Evolutionary conservation across 192 early-diverging fungal species (phyloP).

Genomic region (Rhizophagus prolifer): DNA sequence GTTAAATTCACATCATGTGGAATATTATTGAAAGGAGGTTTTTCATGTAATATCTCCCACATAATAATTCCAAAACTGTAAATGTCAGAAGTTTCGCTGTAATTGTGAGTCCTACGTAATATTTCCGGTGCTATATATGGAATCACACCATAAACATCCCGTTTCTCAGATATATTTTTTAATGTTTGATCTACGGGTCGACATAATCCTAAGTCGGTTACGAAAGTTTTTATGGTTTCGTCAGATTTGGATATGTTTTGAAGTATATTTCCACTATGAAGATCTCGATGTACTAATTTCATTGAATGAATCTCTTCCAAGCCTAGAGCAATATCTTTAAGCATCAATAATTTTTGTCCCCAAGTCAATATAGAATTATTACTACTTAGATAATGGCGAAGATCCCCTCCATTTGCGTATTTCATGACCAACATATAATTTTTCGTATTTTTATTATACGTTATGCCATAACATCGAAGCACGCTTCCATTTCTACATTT

Average conservation of each 20-base stretch:
- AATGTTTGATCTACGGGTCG: background rate
- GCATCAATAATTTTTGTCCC: background rate
- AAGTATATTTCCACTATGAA: slow-evolving; percentile 19
- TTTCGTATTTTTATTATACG: background rate
- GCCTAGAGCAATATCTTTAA: background rate
- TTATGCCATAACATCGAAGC: slow-evolving; percentile 12
- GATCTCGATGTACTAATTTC: slow-evolving; percentile 16
- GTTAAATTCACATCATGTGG: background rate
- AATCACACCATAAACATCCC: slow-evolving; percentile 1
- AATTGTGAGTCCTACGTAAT: background rate
- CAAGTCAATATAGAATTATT: background rate
- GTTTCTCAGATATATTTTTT: background rate
- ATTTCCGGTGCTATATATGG: slow-evolving; percentile 13
- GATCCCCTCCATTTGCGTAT: background rate
- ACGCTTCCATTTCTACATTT: background rate
- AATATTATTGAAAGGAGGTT: background rate
- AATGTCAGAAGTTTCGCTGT: background rate
- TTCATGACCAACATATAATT: slow-evolving; percentile 18
- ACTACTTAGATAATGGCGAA: background rate
- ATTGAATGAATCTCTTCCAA: slow-evolving; percentile 10
- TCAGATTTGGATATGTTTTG: background rate
- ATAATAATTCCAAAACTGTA: slow-evolving; percentile 19
- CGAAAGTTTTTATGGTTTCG: background rate
- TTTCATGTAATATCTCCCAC: background rate
- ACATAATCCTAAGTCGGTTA: slow-evolving; percentile 10